Evolutionary conservation across 345 rosid genomes (phyloP), one percentile per base, ranked within the genome.

Genomic region (Pugionium cornutum): DNA sequence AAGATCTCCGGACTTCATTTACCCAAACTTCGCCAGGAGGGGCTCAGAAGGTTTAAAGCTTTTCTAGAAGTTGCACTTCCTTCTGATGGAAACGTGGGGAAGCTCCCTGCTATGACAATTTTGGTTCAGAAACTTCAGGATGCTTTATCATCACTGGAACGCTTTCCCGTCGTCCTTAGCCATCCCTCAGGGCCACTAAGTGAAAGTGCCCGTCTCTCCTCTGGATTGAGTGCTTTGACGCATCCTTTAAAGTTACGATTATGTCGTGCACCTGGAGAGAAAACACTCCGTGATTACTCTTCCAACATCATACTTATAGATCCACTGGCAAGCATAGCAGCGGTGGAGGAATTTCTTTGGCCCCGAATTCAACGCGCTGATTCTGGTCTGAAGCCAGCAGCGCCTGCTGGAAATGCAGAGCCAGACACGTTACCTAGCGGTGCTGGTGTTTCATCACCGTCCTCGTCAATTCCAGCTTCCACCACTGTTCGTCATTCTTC

Each of bases 311-410:
- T 91, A 64, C 88, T 91, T 32, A 95, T 95, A 61, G 99, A 95
- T 75, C 99, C 99, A 56, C 76, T 95, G 60, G 99, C 97, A 67
- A 95, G 96, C 84, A 68, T 95, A 80, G 89, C 96, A 42, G 95
- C 97, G 4, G 89, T 95, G 58, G 99, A 91, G 74, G 99, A 89
- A 57, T 95, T 91, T 79, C 95, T 95, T 6, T 95, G 99, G 99
- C 89, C 99, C 2, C 87, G 96, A 42, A 90, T 95, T 47, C 98
- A 89, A 76, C 86, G 99, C 29, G 60, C 85, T 77, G 97, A 95
- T 70, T 83, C 91, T 75, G 83, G 80, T 73, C 86, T 84, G 74
- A 95, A 91, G 75, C 81, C 87, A 28, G 73, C 77, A 5, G 84
- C 73, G 4, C 84, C 96, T 54, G 82, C 71, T 10, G 91, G 82